Percentiles rank a stretch among this genome's conserved stretches.
These are phyloP conservation scores for Lichenothelia convexa DNA, from an alignment of 495 filamentous ascomycete species.

Conservation along the genomic window DNA sequence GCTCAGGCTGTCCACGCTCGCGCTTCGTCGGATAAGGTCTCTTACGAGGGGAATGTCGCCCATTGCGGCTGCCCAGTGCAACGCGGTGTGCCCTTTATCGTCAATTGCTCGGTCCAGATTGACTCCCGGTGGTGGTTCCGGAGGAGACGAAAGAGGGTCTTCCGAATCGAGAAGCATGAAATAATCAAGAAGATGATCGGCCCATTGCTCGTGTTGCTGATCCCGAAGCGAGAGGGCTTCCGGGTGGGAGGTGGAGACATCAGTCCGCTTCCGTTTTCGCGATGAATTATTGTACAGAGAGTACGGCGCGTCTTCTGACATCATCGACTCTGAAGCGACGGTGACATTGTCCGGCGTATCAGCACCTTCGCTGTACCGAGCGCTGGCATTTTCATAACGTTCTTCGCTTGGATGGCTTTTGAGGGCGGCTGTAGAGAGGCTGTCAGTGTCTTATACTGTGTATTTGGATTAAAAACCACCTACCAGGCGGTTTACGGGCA, in stretches of 20 bases:
- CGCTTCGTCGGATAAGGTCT: slow-evolving; percentile 59
- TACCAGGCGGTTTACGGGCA: slow-evolving; percentile 6
- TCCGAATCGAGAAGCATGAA: slow-evolving; percentile 66
- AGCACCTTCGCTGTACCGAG: slow-evolving; percentile 55
- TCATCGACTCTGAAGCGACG: slow-evolving; percentile 60
- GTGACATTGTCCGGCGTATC: slow-evolving; percentile 68
- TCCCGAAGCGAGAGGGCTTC: slow-evolving; percentile 47
- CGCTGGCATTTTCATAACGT: slow-evolving; percentile 28
- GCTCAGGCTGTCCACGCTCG: slow-evolving; percentile 47
- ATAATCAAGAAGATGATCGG: slow-evolving; percentile 83
- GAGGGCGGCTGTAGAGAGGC: not conserved
- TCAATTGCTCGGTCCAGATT: slow-evolving; percentile 80
- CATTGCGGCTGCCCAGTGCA: slow-evolving; percentile 98
- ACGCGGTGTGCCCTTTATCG: slow-evolving; percentile 66
- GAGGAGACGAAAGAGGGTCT: slow-evolving; percentile 46
- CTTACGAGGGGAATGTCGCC: slow-evolving; percentile 82
- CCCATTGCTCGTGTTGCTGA: slow-evolving; percentile 73
- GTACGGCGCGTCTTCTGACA: slow-evolving; percentile 65
- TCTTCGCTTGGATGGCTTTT: slow-evolving; percentile 31
- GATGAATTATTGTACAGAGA: slow-evolving; percentile 67
- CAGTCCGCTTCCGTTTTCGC: slow-evolving; percentile 65
- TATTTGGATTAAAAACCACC: not conserved
- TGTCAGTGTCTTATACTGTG: too few relatives aligned
- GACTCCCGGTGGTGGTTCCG: slow-evolving; percentile 63
- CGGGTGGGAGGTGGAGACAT: slow-evolving; percentile 27